Conservation (phyloP, 2,329 filamentous ascomycete species). For the Leptosphaerulina australis region DNA sequence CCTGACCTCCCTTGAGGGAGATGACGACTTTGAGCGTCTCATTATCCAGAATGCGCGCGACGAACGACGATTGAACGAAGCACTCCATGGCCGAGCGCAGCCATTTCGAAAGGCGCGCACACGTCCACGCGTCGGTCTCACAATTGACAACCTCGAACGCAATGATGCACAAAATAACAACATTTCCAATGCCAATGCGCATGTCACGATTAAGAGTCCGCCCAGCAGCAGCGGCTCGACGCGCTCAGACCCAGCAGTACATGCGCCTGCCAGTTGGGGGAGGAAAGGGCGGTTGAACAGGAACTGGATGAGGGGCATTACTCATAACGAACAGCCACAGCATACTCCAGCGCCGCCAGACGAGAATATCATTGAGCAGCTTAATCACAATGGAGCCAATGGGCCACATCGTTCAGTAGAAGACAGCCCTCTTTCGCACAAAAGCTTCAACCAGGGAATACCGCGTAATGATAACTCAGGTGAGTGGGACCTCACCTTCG, state of each 20-base stretch:
- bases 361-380: conserved; percentile 22
- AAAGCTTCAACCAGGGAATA: conserved; percentile 36
- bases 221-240: conserved; percentile 46
- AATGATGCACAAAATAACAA: conserved; percentile 32
- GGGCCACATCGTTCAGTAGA: conserved; percentile 51
- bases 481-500: conserved; percentile 49
- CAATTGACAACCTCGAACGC: conserved; percentile 53
- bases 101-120: conserved; percentile 54
- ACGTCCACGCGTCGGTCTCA: conserved; percentile 49
- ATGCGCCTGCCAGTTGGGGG: conserved; percentile 56
- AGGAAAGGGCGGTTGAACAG: conserved; percentile 50
- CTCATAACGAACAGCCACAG: conserved; percentile 29
- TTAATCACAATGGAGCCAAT: conserved; percentile 38
- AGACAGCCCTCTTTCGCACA: conserved; percentile 51
- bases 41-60: conserved; percentile 55
- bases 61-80: conserved; percentile 48
- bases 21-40: conserved; percentile 53
- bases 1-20: conserved; percentile 50
- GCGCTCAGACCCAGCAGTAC: conserved; percentile 52
- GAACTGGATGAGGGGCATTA: conserved; percentile 53
- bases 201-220: conserved; percentile 33
- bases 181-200: conserved; percentile 17
- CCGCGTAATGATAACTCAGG: conserved; percentile 30
- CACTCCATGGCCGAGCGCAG: conserved; percentile 39
- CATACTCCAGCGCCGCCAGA: conserved; percentile 14